phyloP scores from a whole-genome alignment of 1,139 yeast genomes.

The Debaryomyces udenii region DNA sequence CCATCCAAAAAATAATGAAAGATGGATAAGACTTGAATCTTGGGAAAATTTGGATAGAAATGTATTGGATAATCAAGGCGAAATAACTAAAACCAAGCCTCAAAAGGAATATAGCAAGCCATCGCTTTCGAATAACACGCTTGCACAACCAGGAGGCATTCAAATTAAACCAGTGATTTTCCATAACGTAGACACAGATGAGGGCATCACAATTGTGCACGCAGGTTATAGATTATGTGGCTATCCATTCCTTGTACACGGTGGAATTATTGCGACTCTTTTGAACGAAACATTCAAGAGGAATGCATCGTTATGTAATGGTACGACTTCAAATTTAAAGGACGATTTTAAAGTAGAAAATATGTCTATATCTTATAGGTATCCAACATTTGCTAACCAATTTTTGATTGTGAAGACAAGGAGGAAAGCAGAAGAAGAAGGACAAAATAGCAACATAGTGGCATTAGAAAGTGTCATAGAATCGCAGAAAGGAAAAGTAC shows the following conservation, averaged over 20 bases:
- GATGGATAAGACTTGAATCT: conserved; percentile 52
- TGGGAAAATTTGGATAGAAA: conserved; percentile 63
- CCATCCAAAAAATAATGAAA: conserved; percentile 40
- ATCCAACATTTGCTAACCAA: conserved; percentile 80
- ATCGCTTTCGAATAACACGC: conserved; percentile 35
- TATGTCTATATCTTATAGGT: conserved; percentile 59
- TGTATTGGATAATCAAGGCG: conserved; percentile 30
- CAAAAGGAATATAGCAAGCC: conserved; percentile 37
- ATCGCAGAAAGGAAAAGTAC: conserved; percentile 36
- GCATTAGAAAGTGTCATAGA: conserved; percentile 37
- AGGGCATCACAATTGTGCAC: conserved; percentile 70
- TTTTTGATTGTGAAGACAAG: conserved; percentile 68
- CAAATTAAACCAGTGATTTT: conserved; percentile 74
- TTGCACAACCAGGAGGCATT: conserved; percentile 72
- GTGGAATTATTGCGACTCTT: conserved; percentile 84
- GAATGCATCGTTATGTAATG: conserved; percentile 49
- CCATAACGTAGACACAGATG: conserved; percentile 57
- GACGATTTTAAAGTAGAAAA: conserved; percentile 51
- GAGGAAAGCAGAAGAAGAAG: conserved; percentile 26
- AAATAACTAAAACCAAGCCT: conserved; percentile 22
- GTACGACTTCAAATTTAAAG: conserved; percentile 36
- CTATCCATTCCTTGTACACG: conserved; percentile 85
- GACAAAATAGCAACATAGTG: conserved; percentile 29
- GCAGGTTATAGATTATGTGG: conserved; percentile 83
- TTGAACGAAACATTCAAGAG: conserved; percentile 74